Percentiles rank a stretch among this genome's conserved stretches.
Conservation (phyloP, 2,329 filamentous ascomycete species). For the Fragosphaeria purpurea region DNA sequence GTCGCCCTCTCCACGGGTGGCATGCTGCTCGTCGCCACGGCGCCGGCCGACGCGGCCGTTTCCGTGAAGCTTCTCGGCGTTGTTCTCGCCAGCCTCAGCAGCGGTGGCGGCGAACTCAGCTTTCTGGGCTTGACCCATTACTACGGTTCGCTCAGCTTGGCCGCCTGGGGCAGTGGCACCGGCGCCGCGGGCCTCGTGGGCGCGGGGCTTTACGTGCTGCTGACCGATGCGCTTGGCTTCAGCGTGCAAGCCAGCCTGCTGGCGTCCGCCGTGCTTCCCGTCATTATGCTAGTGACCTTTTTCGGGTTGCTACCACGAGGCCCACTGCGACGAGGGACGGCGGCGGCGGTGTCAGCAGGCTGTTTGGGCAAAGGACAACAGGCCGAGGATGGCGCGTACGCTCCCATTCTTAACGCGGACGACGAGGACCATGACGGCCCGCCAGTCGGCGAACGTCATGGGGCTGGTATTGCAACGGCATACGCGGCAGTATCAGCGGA, state of each 20-base stretch:
- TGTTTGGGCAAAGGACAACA: too few relatives aligned
- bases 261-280: slow-evolving; percentile 67
- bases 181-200: slow-evolving; percentile 82
- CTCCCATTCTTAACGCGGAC: slow-evolving; percentile 21
- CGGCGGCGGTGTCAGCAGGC: not conserved
- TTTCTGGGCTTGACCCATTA: slow-evolving; percentile 89
- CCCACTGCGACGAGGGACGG: slow-evolving; percentile 38
- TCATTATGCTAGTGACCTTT: slow-evolving; percentile 77
- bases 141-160: slow-evolving; percentile 78
- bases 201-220: slow-evolving; percentile 75
- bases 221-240: slow-evolving; percentile 72
- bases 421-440: slow-evolving; percentile 24
- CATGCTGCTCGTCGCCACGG: slow-evolving; percentile 82
- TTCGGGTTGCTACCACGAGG: slow-evolving; percentile 67
- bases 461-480: slow-evolving; percentile 25
- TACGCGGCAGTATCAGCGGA: slow-evolving; percentile 19
- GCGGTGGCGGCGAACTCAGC: slow-evolving; percentile 79
- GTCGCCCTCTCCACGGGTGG: slow-evolving; percentile 66
- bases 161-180: slow-evolving; percentile 86
- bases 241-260: slow-evolving; percentile 66
- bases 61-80: slow-evolving; percentile 72
- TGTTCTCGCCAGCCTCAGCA: slow-evolving; percentile 72
- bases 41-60: slow-evolving; percentile 56
- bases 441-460: too few relatives aligned
- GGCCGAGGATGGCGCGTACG: slow-evolving; percentile 14